Evolutionary conservation across 2,329 filamentous ascomycete species (phyloP).

Genomic region (Nemania diffusa): DNA sequence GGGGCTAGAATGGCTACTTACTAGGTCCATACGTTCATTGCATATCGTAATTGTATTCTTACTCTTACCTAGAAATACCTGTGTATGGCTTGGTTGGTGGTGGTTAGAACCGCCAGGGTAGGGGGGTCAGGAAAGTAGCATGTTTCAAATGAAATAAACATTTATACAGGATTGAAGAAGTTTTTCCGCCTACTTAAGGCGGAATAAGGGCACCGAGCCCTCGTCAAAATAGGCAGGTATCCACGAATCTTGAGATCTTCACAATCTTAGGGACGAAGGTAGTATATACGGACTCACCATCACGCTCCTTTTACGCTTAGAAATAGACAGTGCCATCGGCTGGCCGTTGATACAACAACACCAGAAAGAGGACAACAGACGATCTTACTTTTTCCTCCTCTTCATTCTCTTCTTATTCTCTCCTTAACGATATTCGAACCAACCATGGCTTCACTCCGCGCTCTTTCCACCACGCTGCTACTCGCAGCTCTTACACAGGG

Average conservation of each 20-base stretch:
- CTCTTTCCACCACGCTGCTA: constrained; percentile 9
- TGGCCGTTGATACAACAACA: constrained; percentile 4
- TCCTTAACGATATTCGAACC: not conserved
- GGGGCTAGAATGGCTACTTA: not conserved
- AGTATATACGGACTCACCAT: not conserved
- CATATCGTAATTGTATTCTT: no score
- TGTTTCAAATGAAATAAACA: constrained; percentile 22
- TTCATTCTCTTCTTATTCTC: not conserved
- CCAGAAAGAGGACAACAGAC: no score
- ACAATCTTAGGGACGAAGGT: not conserved
- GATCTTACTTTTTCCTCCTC: no score
- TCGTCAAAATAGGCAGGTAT: constrained; percentile 27
- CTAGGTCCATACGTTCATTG: no score
- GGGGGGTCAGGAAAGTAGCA: constrained; percentile 14
- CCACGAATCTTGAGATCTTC: not conserved
- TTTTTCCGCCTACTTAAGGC: constrained; percentile 16
- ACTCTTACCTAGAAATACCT: not conserved
- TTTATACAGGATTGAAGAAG: not conserved
- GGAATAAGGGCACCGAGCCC: not conserved
- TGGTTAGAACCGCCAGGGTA: not conserved
- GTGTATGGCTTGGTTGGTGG: not conserved
- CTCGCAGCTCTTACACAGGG: constrained; percentile 18
- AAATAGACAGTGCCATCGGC: not conserved
- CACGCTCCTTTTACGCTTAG: not conserved
- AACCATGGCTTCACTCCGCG: constrained; percentile 19